Base-by-base conservation (phyloP, 495 filamentous ascomycete genomes). In the Parathielavia appendiculata region DNA sequence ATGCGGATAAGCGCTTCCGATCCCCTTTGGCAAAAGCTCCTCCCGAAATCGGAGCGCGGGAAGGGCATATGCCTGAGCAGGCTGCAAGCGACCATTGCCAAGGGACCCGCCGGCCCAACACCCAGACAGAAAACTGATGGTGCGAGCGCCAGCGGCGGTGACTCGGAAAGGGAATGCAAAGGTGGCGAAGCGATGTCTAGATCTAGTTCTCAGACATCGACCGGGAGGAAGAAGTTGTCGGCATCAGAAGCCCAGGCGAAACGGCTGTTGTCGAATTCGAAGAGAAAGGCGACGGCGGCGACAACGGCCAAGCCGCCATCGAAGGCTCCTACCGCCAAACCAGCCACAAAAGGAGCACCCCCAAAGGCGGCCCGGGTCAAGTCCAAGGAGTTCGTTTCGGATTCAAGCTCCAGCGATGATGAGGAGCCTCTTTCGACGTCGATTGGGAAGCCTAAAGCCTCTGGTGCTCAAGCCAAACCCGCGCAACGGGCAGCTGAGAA, bases 21-120 rank as follows among this genome's bases (percentile, higher is more conserved):
- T 59, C 81, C 84, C 49, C 74, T 88, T 4, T 96, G 91, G 90
- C 88, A 96, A 69, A 78, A 76, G 61, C 77, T 96, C 43, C 80
- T 93, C 30, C 84, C 86, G 0, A 81, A 81, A 57, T 76, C 83
- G 38, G 90, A 95, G 56, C 81, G 90, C 26, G 87, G 85, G 20
- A 90, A 91, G 68, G 90, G 90, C 17, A 91, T 86, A 59, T 82
- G 83, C 53, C 76, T 95, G 10, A 95, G 91, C 60, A 85, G 84
- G 60, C 77, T 96, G 36, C 79, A 81, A 40, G 73, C 72, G 12
- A 79, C 84, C 40, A 77, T 92, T 23, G 78, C 79, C 34, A 83
- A 77, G 58, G 81, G 81, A 3, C 78, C 81, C 5, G 70, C 80
- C 30, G 77, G 79, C 48, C 82, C 82, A 46, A 77, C 80, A 5